Evolutionary conservation across 176 grass and related monocot species (phyloP), one percentile per base, ranked within the genome.

Genomic region (barley (Hordeum vulgare)): DNA sequence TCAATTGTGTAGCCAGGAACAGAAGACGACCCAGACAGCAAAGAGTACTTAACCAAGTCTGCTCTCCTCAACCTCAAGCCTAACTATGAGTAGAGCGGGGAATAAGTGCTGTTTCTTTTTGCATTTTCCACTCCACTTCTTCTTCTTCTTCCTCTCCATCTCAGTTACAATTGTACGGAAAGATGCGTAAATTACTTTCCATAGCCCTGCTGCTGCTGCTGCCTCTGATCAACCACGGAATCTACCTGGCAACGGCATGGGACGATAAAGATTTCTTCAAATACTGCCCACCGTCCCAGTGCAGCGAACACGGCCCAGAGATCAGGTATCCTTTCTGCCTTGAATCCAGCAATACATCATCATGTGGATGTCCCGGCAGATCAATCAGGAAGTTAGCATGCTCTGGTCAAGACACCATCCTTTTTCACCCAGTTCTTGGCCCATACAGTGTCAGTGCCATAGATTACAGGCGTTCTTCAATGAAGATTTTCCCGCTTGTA

Each of bases 381-480:
- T 13, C 3, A 44, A 44, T 11, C 11, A 4, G 11, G 41, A 42
- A 68, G 25, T n/a, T 96, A 41, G 80, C 66, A 27, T 96, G 93
- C 51, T 90, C 47, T 4, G 64, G 79, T 17, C 11, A 74, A 7
- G 80, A 88, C 59, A 86, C 90, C 78, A 11, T 90, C 65, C 70
- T 95, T 5, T 24, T 57, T 23, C 47, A 84, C 60, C 66, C 88
- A 40, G 6, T 26, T 36, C 36, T 70, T 70, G 66, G 66, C 36
- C 5, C n/a, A 41, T 41, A 70, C 21, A 70, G 1, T 70, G 36
- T 70, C 66, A 40, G 66, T 0, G 0, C 61, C 25, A 70, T 70
- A 70, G 36, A 70, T 41, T 70, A 70, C 36, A 70, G 0, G 25
- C 11, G 0, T 41, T 41, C 36, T 41, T 24, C 36, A 9, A 23